Evolutionary conservation across 1,139 yeast genomes (phyloP).

Genomic region (Geotrichum histeridarum): DNA sequence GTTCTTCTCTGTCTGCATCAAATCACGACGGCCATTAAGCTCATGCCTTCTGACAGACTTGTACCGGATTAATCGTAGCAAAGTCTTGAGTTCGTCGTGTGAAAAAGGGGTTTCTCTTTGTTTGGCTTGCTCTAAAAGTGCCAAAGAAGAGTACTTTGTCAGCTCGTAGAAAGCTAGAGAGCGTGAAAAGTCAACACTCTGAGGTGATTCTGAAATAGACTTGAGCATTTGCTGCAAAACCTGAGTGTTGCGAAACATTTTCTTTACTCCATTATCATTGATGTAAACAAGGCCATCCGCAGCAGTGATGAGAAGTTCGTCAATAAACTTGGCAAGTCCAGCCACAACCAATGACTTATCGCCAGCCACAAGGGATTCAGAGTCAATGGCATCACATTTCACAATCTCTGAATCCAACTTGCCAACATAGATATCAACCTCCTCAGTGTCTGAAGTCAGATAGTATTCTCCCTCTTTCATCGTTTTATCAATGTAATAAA

Average conservation of each 20-base stretch:
- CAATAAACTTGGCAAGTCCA: constrained; percentile 58
- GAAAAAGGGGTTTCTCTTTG: constrained; percentile 21
- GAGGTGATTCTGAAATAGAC: constrained; percentile 54
- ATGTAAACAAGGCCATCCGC: constrained; percentile 52
- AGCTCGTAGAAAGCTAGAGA: constrained; percentile 57
- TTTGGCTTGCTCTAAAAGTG: constrained; percentile 27
- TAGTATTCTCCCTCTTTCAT: constrained; percentile 39
- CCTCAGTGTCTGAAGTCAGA: constrained; percentile 51
- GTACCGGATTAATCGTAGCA: constrained; percentile 29
- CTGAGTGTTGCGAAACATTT: constrained; percentile 61
- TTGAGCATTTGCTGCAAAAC: constrained; percentile 74
- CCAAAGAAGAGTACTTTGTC: constrained; percentile 37
- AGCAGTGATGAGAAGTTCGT: constrained; percentile 55
- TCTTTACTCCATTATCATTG: constrained; percentile 62
- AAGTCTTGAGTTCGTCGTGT: constrained; percentile 30
- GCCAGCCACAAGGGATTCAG: constrained; percentile 29
- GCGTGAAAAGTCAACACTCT: constrained; percentile 53
- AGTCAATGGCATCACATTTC: constrained; percentile 43
- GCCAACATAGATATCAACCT: constrained; percentile 55
- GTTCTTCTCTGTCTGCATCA: constrained; percentile 27
- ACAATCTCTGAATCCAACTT: constrained; percentile 57
- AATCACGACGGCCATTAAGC: constrained; percentile 28
- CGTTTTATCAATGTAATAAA: constrained; percentile 53
- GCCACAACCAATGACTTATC: constrained; percentile 35
- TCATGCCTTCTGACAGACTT: constrained; percentile 29